Evolutionary conservation across 2,329 filamentous ascomycete species (phyloP), one percentile per base, ranked within the genome.

Genomic region (Periconia sp.): DNA sequence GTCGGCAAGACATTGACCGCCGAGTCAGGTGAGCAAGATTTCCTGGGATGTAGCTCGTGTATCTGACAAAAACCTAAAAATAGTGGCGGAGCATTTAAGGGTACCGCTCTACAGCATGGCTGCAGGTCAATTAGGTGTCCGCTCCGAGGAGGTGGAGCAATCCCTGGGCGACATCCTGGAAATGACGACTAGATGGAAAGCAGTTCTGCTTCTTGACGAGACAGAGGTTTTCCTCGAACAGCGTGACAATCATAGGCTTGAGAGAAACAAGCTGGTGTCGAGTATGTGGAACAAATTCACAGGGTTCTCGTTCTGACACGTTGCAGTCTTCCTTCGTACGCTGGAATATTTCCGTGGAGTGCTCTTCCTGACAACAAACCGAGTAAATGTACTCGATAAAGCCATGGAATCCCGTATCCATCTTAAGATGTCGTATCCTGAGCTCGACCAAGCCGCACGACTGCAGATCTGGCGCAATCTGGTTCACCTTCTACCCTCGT

Each of bases 141-240:
- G 45, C 16, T 34, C 41, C 31, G n/a, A n/a, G n/a, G n/a, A 11
- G 11, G 47, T 56, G 9, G 50, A 54, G 25, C 19, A 31, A 17
- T 12, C 25, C 17, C 47, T 53, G n/a, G 36, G n/a, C n/a, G n/a
- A n/a, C n/a, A n/a, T n/a, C n/a, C n/a, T n/a, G n/a, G n/a, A n/a
- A n/a, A n/a, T n/a, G n/a, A n/a, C n/a, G n/a, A n/a, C 70, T 0
- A 71, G 69, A 39, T 79, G 76, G 76, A 73, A 75, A 19, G 74
- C 74, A 8, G 68, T 80, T 11, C 61, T 79, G 0, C 67, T 80
- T 1, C 65, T 80, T 2, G 77, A 78, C 53, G 76, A 80, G 48
- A 76, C 72, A 10, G 73, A 76, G 11, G 46, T 53, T 77, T 57
- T 53, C 33, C 40, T 57, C 13, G 52, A 55, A 28, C 49, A 54